Conservation (phyloP, 352 stramenopile genomes). For the Blastocystis sp. region DNA sequence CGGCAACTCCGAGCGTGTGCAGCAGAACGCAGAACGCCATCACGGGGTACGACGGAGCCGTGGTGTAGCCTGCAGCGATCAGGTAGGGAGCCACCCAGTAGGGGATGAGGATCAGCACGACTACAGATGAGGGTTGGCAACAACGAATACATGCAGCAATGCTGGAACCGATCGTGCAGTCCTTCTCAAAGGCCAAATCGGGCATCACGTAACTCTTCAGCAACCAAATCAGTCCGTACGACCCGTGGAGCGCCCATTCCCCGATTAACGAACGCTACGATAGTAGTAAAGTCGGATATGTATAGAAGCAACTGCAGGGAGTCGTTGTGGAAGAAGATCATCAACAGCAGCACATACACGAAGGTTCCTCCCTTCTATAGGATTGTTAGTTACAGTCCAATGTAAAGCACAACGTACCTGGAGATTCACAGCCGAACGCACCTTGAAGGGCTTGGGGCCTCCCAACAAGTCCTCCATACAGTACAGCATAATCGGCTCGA, state of each 20-base stretch:
- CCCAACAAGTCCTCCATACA: conserved; percentile 44
- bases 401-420: neutral
- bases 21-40: conserved; percentile 25
- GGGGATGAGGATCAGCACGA: conserved; percentile 52
- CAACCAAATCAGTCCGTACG: conserved; percentile 58
- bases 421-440: conserved; percentile 33
- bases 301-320: conserved; percentile 35
- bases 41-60: neutral
- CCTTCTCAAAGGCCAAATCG: conserved; percentile 44
- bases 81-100: conserved; percentile 62
- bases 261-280: neutral
- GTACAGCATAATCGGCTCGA: conserved; percentile 22
- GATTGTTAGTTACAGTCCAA: neutral
- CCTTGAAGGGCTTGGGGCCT: conserved; percentile 29
- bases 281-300: neutral
- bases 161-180: conserved; percentile 48
- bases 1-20: conserved; percentile 33
- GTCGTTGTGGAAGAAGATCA: conserved; percentile 52
- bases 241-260: conserved; percentile 47
- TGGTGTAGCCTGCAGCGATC: conserved; percentile 44
- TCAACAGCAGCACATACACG: conserved; percentile 49
- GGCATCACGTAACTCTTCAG: conserved; percentile 55
- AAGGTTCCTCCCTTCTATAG: conserved; percentile 61
- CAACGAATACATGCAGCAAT: conserved; percentile 4
- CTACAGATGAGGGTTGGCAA: neutral